phyloP scores from a whole-genome alignment of 2,329 filamentous ascomycete genomes.

The Mariannaea elegans region DNA sequence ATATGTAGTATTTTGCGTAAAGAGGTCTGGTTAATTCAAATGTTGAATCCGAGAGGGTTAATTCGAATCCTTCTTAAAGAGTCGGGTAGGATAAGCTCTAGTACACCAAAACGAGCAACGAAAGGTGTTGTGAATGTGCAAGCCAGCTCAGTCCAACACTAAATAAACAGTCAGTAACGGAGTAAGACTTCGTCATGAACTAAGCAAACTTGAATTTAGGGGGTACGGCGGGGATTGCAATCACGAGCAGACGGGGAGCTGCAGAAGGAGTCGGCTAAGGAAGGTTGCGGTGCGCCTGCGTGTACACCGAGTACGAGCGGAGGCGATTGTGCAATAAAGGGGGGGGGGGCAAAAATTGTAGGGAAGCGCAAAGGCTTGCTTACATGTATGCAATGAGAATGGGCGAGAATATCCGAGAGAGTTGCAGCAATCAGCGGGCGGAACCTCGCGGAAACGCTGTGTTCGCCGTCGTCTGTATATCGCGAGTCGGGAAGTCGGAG shows the following conservation, averaged over 20 bases:
- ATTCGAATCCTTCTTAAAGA: not conserved
- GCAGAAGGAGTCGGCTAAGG: constrained; percentile 38
- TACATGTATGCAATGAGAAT: constrained; percentile 36
- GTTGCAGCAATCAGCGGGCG: constrained; percentile 17
- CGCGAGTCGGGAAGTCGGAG: constrained; percentile 12
- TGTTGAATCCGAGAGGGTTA: not conserved
- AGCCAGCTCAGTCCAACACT: constrained; percentile 5
- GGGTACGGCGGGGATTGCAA: constrained; percentile 21
- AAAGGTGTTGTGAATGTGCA: constrained; percentile 6
- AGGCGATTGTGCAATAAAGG: constrained; percentile 13
- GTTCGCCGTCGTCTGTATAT: constrained; percentile 9
- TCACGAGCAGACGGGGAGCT: constrained; percentile 40
- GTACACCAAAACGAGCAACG: not conserved
- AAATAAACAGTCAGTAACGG: constrained; percentile 24
- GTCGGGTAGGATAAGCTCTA: not conserved
- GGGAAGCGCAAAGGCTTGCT: constrained; percentile 31
- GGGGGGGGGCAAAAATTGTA: constrained; percentile 5
- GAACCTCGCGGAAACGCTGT: constrained; percentile 14
- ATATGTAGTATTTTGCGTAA: not conserved
- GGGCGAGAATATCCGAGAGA: constrained; percentile 10
- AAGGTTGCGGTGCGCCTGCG: constrained; percentile 26
- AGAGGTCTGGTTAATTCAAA: not conserved
- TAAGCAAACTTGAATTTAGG: constrained; percentile 21
- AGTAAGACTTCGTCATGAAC: constrained; percentile 1
- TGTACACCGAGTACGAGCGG: constrained; percentile 30